These are phyloP conservation scores for Bathelium albidoporum DNA, from an alignment of 495 filamentous ascomycete genomes.

Conservation along the genomic window DNA sequence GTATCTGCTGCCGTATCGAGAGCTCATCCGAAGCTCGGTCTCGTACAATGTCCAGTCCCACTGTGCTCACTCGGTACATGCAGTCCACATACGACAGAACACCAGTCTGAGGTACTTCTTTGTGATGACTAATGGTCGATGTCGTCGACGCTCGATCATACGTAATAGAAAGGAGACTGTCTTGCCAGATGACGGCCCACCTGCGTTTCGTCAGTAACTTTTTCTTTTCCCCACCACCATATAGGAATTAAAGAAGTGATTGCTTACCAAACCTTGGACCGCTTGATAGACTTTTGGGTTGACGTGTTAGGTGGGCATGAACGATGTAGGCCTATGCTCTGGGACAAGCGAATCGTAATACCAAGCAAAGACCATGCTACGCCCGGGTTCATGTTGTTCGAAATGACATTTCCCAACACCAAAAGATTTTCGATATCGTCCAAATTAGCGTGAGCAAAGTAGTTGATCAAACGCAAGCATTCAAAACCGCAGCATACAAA, in stretches of 20 bases:
- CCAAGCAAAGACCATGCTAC: slow-evolving; percentile 49
- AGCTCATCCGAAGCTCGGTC: slow-evolving; percentile 35
- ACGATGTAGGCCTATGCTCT: slow-evolving; percentile 47
- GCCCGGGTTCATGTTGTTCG: slow-evolving; percentile 56
- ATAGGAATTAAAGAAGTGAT: neutral
- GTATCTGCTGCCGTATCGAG: slow-evolving; percentile 33
- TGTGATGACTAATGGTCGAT: slow-evolving; percentile 37
- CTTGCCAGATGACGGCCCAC: slow-evolving; percentile 56
- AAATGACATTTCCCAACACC: slow-evolving; percentile 51
- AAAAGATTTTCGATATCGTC: slow-evolving; percentile 49
- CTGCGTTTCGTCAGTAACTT: slow-evolving; percentile 16
- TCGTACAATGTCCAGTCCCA: slow-evolving; percentile 47
- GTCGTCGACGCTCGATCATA: slow-evolving; percentile 49
- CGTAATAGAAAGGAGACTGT: slow-evolving; percentile 49
- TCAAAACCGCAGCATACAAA: slow-evolving; percentile 56
- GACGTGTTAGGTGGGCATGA: slow-evolving; percentile 40
- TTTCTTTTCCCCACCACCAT: no score
- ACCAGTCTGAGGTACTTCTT: slow-evolving; percentile 37
- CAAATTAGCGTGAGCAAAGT: slow-evolving; percentile 47
- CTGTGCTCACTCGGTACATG: slow-evolving; percentile 43
- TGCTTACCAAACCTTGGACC: slow-evolving; percentile 26
- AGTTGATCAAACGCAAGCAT: slow-evolving; percentile 53
- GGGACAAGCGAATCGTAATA: slow-evolving; percentile 49
- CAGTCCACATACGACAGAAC: slow-evolving; percentile 42
- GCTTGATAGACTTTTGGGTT: slow-evolving; percentile 11